phyloP scores from a whole-genome alignment of 345 rosid species.

The Rhizophora apiculata region DNA sequence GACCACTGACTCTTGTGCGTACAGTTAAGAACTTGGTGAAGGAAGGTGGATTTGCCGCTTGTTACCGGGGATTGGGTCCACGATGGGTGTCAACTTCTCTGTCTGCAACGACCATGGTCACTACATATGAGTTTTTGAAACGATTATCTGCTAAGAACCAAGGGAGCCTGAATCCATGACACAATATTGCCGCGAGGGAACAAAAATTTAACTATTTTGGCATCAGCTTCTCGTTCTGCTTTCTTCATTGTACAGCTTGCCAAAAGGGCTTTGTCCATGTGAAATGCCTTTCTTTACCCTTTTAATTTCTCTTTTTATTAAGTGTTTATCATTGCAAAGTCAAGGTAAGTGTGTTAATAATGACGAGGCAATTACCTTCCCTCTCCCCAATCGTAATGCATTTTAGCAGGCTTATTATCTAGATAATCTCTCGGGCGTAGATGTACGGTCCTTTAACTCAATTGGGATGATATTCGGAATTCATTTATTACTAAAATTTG shows the following conservation, averaged over 20 bases:
- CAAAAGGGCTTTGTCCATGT: conserved; percentile 16
- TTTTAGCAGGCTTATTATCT: no score
- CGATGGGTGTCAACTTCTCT: conserved; percentile 92
- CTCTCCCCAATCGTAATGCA: background rate
- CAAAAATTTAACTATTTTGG: conserved; percentile 1
- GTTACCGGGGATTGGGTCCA: conserved; percentile 88
- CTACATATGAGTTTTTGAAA: conserved; percentile 83
- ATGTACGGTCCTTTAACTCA: no score
- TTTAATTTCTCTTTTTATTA: background rate
- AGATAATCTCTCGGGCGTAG: no score
- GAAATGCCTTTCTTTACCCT: conserved; percentile 7
- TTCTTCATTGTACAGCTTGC: conserved; percentile 11
- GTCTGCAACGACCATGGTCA: conserved; percentile 88
- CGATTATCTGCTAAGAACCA: conserved; percentile 64
- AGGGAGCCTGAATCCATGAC: conserved; percentile 18
- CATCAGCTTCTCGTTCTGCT: background rate
- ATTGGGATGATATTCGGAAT: no score
- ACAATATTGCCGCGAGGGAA: background rate
- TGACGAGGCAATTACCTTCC: background rate
- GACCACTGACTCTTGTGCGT: conserved; percentile 60
- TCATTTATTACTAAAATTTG: no score
- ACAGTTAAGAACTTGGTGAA: conserved; percentile 51
- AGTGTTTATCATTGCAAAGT: conserved; percentile 16
- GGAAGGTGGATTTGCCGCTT: conserved; percentile 77
- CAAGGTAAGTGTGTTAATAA: conserved; percentile 23